Conservation (phyloP, 2,329 filamentous ascomycete species). For the Gliomastix tumulicola region DNA sequence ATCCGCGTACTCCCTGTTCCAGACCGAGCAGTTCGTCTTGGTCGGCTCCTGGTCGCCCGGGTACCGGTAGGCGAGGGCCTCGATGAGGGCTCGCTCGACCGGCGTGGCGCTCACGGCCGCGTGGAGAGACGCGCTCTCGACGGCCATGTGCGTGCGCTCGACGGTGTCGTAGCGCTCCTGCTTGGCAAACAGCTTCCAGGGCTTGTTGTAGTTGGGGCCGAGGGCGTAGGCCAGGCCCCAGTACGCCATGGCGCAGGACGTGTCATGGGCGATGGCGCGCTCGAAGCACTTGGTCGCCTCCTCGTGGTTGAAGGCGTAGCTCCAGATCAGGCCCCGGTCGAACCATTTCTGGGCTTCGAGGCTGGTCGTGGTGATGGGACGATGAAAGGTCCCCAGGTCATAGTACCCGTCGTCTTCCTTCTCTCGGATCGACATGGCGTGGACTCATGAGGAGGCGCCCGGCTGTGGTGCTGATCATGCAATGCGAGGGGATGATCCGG, state of each 20-base stretch:
- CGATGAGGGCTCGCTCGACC: constrained; percentile 54
- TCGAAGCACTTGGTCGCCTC: constrained; percentile 61
- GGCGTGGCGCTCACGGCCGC: constrained; percentile 11
- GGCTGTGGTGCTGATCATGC: too few relatives aligned
- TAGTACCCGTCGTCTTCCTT: constrained; percentile 32
- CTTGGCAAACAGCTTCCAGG: constrained; percentile 64
- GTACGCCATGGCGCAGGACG: constrained; percentile 53
- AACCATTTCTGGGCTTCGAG: constrained; percentile 58
- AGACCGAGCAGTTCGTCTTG: constrained; percentile 27
- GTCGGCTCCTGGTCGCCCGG: constrained; percentile 26
- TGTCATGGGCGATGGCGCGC: constrained; percentile 46
- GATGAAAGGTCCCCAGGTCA: constrained; percentile 52
- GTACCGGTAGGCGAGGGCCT: constrained; percentile 56
- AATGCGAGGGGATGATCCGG: constrained; percentile 39
- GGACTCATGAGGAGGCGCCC: too few relatives aligned
- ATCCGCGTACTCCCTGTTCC: constrained; percentile 25
- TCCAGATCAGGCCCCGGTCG: constrained; percentile 65
- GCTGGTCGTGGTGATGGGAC: constrained; percentile 46
- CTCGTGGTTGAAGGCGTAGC: constrained; percentile 70
- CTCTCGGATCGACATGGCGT: too few relatives aligned
- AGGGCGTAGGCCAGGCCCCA: constrained; percentile 67
- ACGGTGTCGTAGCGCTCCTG: constrained; percentile 48
- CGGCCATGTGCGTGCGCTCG: constrained; percentile 19
- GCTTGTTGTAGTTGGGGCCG: constrained; percentile 72
- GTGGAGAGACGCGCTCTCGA: constrained; percentile 15